Base-by-base conservation (phyloP, 1,284 basidiomycete genomes). In the Puccinia polysora region DNA sequence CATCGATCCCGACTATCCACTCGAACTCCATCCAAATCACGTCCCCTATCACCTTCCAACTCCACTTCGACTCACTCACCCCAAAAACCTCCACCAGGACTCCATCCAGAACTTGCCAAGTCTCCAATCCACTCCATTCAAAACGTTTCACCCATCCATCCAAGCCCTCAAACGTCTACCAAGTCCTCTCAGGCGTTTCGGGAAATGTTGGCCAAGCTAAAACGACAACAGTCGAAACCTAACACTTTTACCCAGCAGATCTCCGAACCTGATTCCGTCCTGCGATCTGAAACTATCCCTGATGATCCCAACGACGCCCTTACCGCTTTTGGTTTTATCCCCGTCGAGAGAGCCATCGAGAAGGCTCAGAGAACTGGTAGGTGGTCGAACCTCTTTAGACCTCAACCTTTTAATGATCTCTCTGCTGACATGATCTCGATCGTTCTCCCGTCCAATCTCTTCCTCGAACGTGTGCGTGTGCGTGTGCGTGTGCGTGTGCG, bases 351-450 rank as follows among this genome's bases (percentile, higher is more conserved):
- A 50, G n/a, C n/a, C 8, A 49, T 70, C n/a, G 43, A 70, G 52
- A 70, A 59, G n/a, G 67, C 67, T 38, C 67, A 70, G 32, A 70
- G 43, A 47, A 50, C 56, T 49, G 67, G 67, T 49, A 49, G n/a
- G 67, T 60, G 59, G n/a, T 40, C 28, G 59, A 47, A 3, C 28
- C 7, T 52, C 49, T 12, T 7, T 52, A 6, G 10, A 43, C 8
- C 40, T 43, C 40, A 18, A 8, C 18, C 8, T 43, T 18, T 43
- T 8, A 43, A 8, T 43, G 40, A 8, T 43, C 18, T 43, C 18
- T 43, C 18, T 18, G 8, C 40, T 18, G 18, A 43, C 40, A 43
- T 8, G 18, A 43, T 43, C 8, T 43, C 40, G 18, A 8, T 32
- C 20, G 15, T 63, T 63, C n/a, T 47, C 28, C 45, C 47, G 60